Conservation (phyloP, 2,329 filamentous ascomycete genomes). For the Lasiodiplodia citricola region DNA sequence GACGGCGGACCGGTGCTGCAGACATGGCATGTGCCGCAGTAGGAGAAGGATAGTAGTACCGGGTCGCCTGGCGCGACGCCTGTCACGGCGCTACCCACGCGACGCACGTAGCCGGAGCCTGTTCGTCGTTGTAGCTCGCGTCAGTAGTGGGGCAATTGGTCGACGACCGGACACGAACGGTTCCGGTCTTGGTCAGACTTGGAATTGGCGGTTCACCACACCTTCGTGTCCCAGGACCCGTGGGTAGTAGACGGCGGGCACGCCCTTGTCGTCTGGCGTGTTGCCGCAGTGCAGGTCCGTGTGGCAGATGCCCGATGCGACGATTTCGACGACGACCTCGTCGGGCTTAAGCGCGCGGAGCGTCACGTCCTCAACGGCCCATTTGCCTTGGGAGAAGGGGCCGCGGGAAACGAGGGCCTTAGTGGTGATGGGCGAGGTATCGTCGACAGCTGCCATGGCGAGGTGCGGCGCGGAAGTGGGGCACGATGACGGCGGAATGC, state of each 20-base stretch:
- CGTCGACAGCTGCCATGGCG: not conserved
- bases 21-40: constrained; percentile 23
- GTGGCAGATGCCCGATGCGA: constrained; percentile 60
- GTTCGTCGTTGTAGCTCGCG: not conserved
- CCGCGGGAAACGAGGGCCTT: constrained; percentile 45
- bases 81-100: constrained; percentile 47
- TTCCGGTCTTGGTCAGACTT: too few relatives aligned
- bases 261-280: constrained; percentile 31
- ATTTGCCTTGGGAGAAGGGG: constrained; percentile 41
- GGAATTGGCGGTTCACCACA: constrained; percentile 27
- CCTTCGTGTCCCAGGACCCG: constrained; percentile 60
- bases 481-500: not conserved
- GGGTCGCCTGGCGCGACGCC: constrained; percentile 50
- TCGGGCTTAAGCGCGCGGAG: constrained; percentile 43
- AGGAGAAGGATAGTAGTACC: constrained; percentile 42
- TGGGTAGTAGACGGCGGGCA: constrained; percentile 45
- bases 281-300: constrained; percentile 57
- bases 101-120: constrained; percentile 51
- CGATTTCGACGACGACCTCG: constrained; percentile 58
- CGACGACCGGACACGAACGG: not conserved
- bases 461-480: not conserved
- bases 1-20: constrained; percentile 22
- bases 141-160: not conserved
- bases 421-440: constrained; percentile 13
- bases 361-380: constrained; percentile 46